Evolutionary conservation across 1,284 basidiomycete species (phyloP).

Genomic region (Hortiboletus rubellus): DNA sequence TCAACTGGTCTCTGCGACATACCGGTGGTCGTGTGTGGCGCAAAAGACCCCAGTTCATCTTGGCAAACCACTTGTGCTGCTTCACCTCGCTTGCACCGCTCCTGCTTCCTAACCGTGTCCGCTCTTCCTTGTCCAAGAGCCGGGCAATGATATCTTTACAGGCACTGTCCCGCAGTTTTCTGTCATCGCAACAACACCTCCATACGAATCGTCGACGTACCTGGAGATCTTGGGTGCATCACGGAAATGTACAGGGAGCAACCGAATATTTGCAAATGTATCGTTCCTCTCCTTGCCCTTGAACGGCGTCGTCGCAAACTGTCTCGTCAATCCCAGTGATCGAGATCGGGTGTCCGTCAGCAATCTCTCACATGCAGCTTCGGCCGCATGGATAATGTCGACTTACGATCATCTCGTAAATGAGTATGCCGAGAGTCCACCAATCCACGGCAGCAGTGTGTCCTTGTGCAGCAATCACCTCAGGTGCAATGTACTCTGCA

Average conservation of each 20-base stretch:
- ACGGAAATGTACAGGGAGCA: conserved; percentile 85
- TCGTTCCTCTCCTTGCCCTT: conserved; percentile 94
- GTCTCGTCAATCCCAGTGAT: conserved; percentile 16
- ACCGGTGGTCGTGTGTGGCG: conserved; percentile 93
- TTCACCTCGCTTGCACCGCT: conserved; percentile 98
- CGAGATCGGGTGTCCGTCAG: conserved; percentile 20
- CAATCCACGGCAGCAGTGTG: conserved; percentile 99
- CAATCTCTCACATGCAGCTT: conserved; percentile 17
- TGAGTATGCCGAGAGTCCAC: conserved; percentile 99
- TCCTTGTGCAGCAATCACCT: conserved; percentile 96
- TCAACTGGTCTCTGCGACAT: conserved; percentile 35
- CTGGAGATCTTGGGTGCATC: conserved; percentile 84
- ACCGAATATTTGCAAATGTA: conserved; percentile 95
- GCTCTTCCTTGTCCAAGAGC: conserved; percentile 92
- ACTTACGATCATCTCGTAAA: conserved; percentile 99
- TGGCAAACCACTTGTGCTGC: conserved; percentile 97
- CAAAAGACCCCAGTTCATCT: conserved; percentile 95
- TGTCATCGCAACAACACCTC: conserved; percentile 7
- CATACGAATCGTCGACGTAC: conserved; percentile 48
- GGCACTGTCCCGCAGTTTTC: conserved; percentile 47
- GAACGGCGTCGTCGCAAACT: conserved; percentile 99
- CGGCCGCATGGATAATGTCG: conserved; percentile 25
- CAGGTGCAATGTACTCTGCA: conserved; percentile 96
- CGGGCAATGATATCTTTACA: conserved; percentile 89
- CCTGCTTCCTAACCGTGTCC: conserved; percentile 84